Base-by-base conservation (phyloP, 768 basidiomycete genomes). In the Podaxis carcinomalis region DNA sequence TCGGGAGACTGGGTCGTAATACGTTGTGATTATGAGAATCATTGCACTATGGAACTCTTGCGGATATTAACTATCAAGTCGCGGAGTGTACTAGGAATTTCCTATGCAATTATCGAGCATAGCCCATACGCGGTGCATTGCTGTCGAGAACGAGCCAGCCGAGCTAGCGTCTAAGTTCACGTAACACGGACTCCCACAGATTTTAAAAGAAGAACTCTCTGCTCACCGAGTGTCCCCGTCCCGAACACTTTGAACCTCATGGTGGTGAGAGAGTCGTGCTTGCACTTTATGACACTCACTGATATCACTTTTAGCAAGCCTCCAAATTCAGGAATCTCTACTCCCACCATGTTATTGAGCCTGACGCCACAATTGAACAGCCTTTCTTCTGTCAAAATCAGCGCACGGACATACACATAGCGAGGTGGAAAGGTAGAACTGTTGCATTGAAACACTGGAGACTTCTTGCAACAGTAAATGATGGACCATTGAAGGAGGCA, bases 391-490 rank as follows among this genome's bases (percentile, higher is more conserved):
- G 21, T 4, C 4, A 37, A 5, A 35, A 47, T 2, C 9, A 10
- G 19, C 49, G 50, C 14, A 58, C 47, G 5, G 28, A 58, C 11
- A 16, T 58, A 51, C 46, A 50, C 21, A 7, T 23, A n/a, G 57
- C 44, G 13, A 58, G 1, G 27, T 28, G 14, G 32, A 19, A 50
- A 5, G 37, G 23, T 39, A 5, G n/a, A 39, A 5, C 19, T 0
- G 21, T 58, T 50, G 49, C 49, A 6, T 16, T 58, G 7, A 58
- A 58, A 51, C 47, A 42, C 14, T 58, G 57, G 57, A 50, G 57
- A 16, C 44, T 37, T 10, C 36, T 25, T n/a, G 25, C 19, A 9
- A 58, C 16, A 6, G 5, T 28, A 11, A 16, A 36, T 11, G 40
- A 32, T 25, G 36, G 27, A 21, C 9, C 35, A 23, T 28, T 25